A percentile compares a stretch with the other conserved stretches of the same genome.
These are phyloP conservation scores for Phytophthora multivora DNA, from an alignment of 352 stramenopile genomes.

Conservation along the genomic window DNA sequence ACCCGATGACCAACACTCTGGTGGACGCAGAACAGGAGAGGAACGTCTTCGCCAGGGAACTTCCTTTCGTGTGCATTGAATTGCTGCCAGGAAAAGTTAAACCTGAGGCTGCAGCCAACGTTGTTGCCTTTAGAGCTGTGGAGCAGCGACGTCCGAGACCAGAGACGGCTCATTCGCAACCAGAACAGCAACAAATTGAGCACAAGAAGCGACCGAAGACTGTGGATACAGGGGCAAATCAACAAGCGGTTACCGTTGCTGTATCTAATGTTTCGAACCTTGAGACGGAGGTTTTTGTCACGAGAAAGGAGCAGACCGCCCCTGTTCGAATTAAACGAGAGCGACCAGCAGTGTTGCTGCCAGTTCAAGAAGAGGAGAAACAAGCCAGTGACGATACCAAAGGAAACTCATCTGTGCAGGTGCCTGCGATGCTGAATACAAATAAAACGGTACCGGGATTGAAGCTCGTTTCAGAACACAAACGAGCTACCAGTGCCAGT, in stretches of 20 bases:
- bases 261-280: not conserved
- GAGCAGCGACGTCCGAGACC: not conserved
- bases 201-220: not conserved
- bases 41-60: not conserved
- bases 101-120: not conserved
- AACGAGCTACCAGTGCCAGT: slow-evolving; percentile 5
- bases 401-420: not conserved
- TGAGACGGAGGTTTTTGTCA: not conserved
- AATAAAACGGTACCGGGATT: not conserved
- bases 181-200: not conserved
- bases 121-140: not conserved
- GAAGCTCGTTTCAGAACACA: not conserved
- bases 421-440: not conserved
- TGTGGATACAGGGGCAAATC: not conserved
- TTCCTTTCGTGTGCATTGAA: slow-evolving; percentile 19
- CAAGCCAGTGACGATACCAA: not conserved
- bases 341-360: not conserved
- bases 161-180: not conserved
- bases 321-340: not conserved
- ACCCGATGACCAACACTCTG: slow-evolving; percentile 17
- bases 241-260: not conserved
- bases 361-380: not conserved
- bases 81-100: slow-evolving; percentile 4
- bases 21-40: slow-evolving; percentile 10
- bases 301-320: not conserved